phyloP scores from a whole-genome alignment of 164 flowering plant species.

The Dillenia turbinata region DNA sequence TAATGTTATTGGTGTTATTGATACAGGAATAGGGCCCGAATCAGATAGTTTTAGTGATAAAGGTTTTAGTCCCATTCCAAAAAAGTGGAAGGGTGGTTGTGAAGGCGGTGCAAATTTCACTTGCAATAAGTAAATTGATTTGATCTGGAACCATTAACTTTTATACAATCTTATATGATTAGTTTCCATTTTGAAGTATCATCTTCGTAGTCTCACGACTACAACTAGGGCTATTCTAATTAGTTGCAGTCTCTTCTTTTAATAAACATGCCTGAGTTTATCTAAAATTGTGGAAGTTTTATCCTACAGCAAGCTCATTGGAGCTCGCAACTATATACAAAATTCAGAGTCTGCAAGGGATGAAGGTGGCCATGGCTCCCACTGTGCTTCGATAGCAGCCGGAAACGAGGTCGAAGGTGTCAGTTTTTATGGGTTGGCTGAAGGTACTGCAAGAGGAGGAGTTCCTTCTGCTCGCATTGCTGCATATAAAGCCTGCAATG shows the following conservation, averaged over 20 bases:
- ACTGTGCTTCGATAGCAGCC: constrained; percentile 36
- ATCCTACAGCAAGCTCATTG: constrained; percentile 20
- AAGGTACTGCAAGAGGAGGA: constrained; percentile 39
- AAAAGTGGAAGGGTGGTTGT: no score
- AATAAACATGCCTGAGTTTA: constrained; percentile 1
- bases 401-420: constrained; percentile 21
- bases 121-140: no score
- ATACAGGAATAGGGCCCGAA: constrained; percentile 37
- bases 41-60: constrained; percentile 24
- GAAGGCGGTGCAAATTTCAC: no score
- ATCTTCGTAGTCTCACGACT: no score
- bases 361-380: constrained; percentile 30
- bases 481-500: constrained; percentile 21
- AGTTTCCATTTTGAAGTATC: no score
- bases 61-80: constrained; percentile 8
- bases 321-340: constrained; percentile 18
- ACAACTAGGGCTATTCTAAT: no score
- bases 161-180: no score
- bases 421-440: constrained; percentile 23
- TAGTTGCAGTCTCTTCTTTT: no score
- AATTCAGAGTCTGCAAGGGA: constrained; percentile 14
- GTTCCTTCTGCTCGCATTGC: constrained; percentile 38
- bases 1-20: constrained; percentile 29
- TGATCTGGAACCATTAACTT: no score
- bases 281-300: constrained; percentile 24